A percentile compares a stretch with the other conserved stretches of the same genome.
phyloP scores from a whole-genome alignment of 106 monocot genomes.

The Chionographis japonica region DNA sequence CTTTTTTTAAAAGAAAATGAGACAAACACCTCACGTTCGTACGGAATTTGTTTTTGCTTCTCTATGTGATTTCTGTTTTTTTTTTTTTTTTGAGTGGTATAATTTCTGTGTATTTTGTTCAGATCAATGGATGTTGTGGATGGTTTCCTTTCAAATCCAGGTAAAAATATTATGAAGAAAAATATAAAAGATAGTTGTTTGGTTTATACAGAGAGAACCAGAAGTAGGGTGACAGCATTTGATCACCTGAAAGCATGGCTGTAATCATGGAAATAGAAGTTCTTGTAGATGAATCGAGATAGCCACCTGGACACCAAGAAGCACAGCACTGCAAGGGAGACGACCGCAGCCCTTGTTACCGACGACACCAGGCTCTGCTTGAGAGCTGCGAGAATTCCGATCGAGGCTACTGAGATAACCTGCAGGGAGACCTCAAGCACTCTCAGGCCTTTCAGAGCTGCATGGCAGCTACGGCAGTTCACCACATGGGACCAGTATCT shows the following conservation, averaged over 20 bases:
- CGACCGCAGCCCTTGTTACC: conserved; percentile 34
- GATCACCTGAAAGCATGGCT: conserved; percentile 72
- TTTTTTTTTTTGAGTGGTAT: too few relatives aligned
- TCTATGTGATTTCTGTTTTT: too few relatives aligned
- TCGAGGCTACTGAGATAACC: conserved; percentile 42
- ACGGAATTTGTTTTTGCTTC: too few relatives aligned
- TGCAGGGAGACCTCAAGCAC: conserved; percentile 62
- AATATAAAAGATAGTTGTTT: too few relatives aligned
- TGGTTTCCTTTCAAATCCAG: too few relatives aligned
- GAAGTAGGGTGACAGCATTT: background rate
- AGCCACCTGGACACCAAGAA: conserved; percentile 74
- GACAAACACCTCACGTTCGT: too few relatives aligned
- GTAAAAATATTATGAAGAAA: too few relatives aligned
- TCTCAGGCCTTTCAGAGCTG: conserved; percentile 55
- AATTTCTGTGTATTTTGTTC: too few relatives aligned
- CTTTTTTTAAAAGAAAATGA: too few relatives aligned
- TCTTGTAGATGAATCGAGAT: conserved; percentile 74
- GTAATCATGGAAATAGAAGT: conserved; percentile 92
- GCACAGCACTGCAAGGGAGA: conserved; percentile 52
- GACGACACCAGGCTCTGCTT: conserved; percentile 41
- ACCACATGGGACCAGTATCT: conserved; percentile 86
- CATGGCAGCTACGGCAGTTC: conserved; percentile 76
- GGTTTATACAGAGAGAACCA: too few relatives aligned
- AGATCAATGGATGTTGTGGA: too few relatives aligned
- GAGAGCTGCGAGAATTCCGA: conserved; percentile 57